Conservation (phyloP, 176 grass and related monocot species). For the Thinopyrum elongatum region DNA sequence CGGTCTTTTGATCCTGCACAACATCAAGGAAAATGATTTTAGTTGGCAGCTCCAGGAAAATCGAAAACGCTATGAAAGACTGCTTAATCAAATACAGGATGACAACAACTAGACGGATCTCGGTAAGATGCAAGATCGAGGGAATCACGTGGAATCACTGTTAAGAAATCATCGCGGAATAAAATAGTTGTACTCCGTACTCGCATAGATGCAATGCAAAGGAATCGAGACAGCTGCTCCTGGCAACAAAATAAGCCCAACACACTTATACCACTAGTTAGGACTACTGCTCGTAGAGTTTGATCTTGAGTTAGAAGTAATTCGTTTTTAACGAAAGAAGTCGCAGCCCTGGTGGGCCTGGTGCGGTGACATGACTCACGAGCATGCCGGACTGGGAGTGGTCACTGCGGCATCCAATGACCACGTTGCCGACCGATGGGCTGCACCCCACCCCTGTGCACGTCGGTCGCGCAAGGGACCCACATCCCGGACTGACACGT, state of each 20-base stretch:
- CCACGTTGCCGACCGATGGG: not conserved
- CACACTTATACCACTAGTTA: no score
- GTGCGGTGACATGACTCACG: not conserved
- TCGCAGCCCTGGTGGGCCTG: not conserved
- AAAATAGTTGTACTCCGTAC: not conserved
- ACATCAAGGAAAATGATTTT: not conserved
- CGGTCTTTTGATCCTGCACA: not conserved
- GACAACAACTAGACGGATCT: not conserved
- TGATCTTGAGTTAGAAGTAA: no score
- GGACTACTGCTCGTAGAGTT: no score
- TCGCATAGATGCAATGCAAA: not conserved
- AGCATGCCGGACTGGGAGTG: not conserved
- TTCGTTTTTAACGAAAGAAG: not conserved
- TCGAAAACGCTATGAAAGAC: not conserved
- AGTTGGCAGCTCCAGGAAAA: not conserved
- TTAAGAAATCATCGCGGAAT: not conserved
- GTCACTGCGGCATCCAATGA: not conserved
- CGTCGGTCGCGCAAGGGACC: not conserved
- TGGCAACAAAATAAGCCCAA: not conserved
- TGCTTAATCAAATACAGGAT: not conserved
- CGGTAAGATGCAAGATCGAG: not conserved
- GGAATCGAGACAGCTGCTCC: not conserved
- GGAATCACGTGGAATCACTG: not conserved
- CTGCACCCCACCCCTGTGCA: not conserved
- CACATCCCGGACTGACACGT: not conserved